Evolutionary conservation across 2,329 filamentous ascomycete genomes (phyloP).

Genomic region (Dactylellina leptospora): DNA sequence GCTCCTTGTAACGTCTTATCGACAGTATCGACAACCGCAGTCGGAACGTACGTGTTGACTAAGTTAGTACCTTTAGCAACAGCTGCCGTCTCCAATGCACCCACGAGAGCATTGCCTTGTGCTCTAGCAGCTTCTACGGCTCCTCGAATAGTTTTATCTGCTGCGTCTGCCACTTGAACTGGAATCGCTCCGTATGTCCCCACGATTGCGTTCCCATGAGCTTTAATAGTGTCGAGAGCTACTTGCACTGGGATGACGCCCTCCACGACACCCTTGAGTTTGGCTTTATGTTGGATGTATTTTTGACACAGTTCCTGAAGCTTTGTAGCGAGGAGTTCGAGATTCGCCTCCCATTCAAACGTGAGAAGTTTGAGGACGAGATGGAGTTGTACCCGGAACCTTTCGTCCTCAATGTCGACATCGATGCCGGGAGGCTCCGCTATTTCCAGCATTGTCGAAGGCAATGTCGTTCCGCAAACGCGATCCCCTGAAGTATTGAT

Average conservation of each 20-base stretch:
- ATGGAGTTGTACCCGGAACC: constrained; percentile 36
- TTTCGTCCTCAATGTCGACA: constrained; percentile 41
- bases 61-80: background rate
- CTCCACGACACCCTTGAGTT: constrained; percentile 4
- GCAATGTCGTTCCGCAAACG: background rate
- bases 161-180: background rate
- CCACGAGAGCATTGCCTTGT: background rate
- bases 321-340: constrained; percentile 40
- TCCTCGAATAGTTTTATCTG: background rate
- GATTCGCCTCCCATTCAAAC: constrained; percentile 45
- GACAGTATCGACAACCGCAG: background rate
- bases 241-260: background rate
- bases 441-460: constrained; percentile 11
- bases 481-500: background rate
- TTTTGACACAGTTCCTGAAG: constrained; percentile 27
- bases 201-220: background rate
- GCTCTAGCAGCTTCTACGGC: background rate
- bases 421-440: background rate
- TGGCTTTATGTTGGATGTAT: constrained; percentile 14
- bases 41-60: background rate
- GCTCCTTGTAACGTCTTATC: constrained; percentile 5
- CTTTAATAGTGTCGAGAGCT: background rate
- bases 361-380: constrained; percentile 40
- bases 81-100: background rate
- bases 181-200: background rate